These are phyloP conservation scores for Apiospora sp. DNA, from an alignment of 2,329 filamentous ascomycete genomes.

Conservation along the genomic window DNA sequence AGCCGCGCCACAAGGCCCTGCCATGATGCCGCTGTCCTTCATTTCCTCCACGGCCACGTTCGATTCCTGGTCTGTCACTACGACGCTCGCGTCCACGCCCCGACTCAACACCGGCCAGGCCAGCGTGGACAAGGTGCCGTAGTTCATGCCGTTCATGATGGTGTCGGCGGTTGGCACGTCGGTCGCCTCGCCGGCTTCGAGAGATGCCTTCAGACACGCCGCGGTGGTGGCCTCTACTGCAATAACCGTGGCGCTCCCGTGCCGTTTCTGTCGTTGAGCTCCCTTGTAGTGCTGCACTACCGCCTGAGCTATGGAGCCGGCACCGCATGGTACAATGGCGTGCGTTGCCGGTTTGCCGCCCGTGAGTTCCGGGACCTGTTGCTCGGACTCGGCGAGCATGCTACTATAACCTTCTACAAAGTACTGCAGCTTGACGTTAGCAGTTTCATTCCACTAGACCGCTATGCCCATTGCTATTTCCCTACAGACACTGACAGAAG, in stretches of 20 bases:
- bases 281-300: slow-evolving; percentile 71
- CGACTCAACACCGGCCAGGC: slow-evolving; percentile 68
- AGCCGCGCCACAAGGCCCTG: slow-evolving; percentile 49
- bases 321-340: slow-evolving; percentile 73
- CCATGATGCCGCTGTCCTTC: slow-evolving; percentile 37
- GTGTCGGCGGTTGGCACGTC: slow-evolving; percentile 64
- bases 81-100: slow-evolving; percentile 67
- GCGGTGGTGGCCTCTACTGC: slow-evolving; percentile 75
- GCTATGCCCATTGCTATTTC: not conserved
- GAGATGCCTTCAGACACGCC: slow-evolving; percentile 62
- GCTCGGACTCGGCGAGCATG: slow-evolving; percentile 73
- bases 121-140: slow-evolving; percentile 70
- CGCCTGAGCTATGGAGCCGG: slow-evolving; percentile 76
- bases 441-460: not conserved
- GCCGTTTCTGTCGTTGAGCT: slow-evolving; percentile 2
- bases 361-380: slow-evolving; percentile 58
- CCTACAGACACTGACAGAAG: not conserved
- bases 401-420: slow-evolving; percentile 82
- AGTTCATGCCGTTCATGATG: slow-evolving; percentile 79
- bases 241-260: slow-evolving; percentile 54
- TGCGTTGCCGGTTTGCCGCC: slow-evolving; percentile 51
- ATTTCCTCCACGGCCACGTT: slow-evolving; percentile 67
- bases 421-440: slow-evolving; percentile 54
- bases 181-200: slow-evolving; percentile 56
- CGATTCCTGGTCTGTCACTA: slow-evolving; percentile 68